Conservation (phyloP, 495 filamentous ascomycete genomes). For the Podospora comata region DNA sequence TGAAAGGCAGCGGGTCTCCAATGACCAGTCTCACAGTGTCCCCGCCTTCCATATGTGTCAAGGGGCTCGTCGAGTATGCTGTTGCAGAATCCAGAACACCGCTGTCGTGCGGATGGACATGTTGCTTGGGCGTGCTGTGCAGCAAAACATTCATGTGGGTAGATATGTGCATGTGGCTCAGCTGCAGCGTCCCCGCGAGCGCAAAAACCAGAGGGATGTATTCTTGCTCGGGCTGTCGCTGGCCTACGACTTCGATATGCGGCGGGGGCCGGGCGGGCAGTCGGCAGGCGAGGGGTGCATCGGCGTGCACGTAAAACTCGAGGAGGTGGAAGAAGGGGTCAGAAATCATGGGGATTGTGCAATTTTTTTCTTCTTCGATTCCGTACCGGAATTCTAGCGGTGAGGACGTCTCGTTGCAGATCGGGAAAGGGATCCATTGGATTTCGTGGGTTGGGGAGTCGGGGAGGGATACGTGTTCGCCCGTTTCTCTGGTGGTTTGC, state of each 20-base stretch:
- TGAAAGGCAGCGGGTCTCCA: conserved; percentile 77
- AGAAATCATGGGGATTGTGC: conserved; percentile 79
- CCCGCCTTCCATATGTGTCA: conserved; percentile 54
- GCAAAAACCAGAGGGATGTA: conserved; percentile 74
- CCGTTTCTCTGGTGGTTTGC: conserved; percentile 50
- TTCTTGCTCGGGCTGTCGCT: conserved; percentile 44
- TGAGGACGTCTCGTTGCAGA: conserved; percentile 82
- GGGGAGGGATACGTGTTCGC: conserved; percentile 60
- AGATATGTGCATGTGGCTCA: conserved; percentile 85
- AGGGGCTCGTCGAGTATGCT: conserved; percentile 78
- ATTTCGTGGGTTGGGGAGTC: conserved; percentile 75
- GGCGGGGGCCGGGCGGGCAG: conserved; percentile 72
- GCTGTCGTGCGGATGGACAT: conserved; percentile 52
- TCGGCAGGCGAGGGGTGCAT: conserved; percentile 89
- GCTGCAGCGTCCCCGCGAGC: conserved; percentile 81
- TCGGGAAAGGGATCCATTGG: conserved; percentile 88
- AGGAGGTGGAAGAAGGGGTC: conserved; percentile 95
- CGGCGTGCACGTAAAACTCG: conserved; percentile 98
- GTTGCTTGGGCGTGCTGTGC: conserved; percentile 64
- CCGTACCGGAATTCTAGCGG: conserved; percentile 86
- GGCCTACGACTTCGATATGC: conserved; percentile 44
- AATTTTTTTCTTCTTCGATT: conserved; percentile 79
- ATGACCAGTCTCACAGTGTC: conserved; percentile 67
- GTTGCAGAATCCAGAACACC: conserved; percentile 79
- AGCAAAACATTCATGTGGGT: conserved; percentile 84